phyloP scores from a whole-genome alignment of 768 basidiomycete species.

The Trametes cingulata region DNA sequence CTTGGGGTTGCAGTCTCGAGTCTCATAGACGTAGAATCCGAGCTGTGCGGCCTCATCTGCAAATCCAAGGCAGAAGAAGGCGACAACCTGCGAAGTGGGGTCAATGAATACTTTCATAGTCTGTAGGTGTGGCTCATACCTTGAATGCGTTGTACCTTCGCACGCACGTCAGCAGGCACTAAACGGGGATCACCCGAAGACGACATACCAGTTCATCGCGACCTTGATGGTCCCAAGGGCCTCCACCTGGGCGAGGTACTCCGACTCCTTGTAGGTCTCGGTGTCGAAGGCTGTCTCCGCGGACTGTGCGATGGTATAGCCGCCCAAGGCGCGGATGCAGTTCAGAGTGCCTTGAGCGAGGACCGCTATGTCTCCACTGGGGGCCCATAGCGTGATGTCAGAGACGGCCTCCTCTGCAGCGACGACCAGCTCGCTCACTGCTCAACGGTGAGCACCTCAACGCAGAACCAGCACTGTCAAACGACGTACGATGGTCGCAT shows the following conservation, averaged over 20 bases:
- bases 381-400: conserved; percentile 58
- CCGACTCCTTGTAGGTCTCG: conserved; percentile 55
- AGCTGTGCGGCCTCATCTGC: conserved; percentile 57
- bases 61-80: conserved; percentile 62
- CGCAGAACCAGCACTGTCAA: neutral
- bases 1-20: conserved; percentile 65
- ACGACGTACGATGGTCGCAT: conserved; percentile 58
- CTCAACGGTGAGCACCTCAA: neutral
- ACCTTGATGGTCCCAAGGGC: conserved; percentile 51
- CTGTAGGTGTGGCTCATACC: conserved; percentile 33
- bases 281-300: conserved; percentile 60
- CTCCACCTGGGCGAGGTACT: conserved; percentile 49
- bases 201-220: conserved; percentile 57
- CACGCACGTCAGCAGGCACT: neutral
- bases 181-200: neutral
- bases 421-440: conserved; percentile 59
- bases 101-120: neutral
- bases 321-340: conserved; percentile 63
- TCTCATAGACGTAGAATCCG: conserved; percentile 63
- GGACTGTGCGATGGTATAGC: conserved; percentile 52
- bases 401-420: conserved; percentile 64
- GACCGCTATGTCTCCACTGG: conserved; percentile 52
- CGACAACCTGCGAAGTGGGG: conserved; percentile 51
- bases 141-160: conserved; percentile 67
- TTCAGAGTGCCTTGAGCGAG: conserved; percentile 57